phyloP scores from a whole-genome alignment of 2,329 filamentous ascomycete genomes.

The Epichloe aotearoae region DNA sequence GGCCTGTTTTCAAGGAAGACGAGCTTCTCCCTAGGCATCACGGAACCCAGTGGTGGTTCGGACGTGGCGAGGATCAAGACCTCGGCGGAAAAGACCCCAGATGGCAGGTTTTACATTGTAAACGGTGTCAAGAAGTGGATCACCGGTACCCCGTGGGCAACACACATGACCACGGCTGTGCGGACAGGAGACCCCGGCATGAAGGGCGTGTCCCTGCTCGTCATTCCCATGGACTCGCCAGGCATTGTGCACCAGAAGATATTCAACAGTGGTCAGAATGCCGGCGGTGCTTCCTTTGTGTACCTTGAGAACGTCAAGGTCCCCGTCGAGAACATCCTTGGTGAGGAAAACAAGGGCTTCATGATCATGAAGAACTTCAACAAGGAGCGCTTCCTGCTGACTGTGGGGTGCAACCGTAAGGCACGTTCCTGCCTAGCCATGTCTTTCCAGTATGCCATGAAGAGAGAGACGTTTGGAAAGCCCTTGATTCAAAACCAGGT shows the following conservation, averaged over 20 bases:
- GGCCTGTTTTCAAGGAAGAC: constrained; percentile 44
- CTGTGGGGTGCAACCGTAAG: constrained; percentile 42
- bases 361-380: constrained; percentile 44
- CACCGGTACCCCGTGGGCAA: constrained; percentile 46
- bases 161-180: constrained; percentile 49
- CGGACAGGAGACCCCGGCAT: constrained; percentile 42
- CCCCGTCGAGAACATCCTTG: constrained; percentile 27
- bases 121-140: constrained; percentile 60
- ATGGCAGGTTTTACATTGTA: constrained; percentile 43
- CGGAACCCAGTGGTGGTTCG: constrained; percentile 47
- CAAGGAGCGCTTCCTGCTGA: constrained; percentile 44
- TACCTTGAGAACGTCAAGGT: constrained; percentile 43
- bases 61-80: constrained; percentile 53
- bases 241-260: constrained; percentile 41
- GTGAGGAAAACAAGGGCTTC: constrained; percentile 42
- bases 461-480: constrained; percentile 44
- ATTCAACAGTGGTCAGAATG: constrained; percentile 52
- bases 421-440: constrained; percentile 42
- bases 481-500: constrained; percentile 44
- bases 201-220: constrained; percentile 41
- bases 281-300: constrained; percentile 45
- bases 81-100: constrained; percentile 32
- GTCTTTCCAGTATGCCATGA: constrained; percentile 36
- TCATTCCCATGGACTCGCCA: constrained; percentile 36
- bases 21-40: constrained; percentile 51